Percentiles rank a stretch among this genome's conserved stretches.
Evolutionary conservation across 2,329 filamentous ascomycete species (phyloP).

Genomic region (Penicillium nordicum): DNA sequence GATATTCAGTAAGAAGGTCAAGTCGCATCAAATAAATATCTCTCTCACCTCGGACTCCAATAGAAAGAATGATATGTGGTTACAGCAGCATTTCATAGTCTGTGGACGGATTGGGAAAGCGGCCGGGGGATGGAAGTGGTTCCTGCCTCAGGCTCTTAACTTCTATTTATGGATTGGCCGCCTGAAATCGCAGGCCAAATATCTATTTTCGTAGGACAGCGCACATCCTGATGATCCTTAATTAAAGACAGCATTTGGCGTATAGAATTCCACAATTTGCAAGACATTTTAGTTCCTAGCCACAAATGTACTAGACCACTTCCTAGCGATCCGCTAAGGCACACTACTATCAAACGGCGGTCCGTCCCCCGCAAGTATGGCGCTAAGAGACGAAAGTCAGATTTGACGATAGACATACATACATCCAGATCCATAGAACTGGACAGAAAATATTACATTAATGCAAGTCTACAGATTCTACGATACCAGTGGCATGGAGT

Average conservation of each 20-base stretch:
- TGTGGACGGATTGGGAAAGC: conserved; percentile 24
- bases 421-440: neutral
- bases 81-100: conserved; percentile 17
- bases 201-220: conserved; percentile 13
- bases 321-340: neutral
- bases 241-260: neutral
- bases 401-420: neutral
- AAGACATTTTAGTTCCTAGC: neutral
- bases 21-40: conserved; percentile 2
- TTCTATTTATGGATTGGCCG: neutral
- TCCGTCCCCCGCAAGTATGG: neutral
- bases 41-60: neutral
- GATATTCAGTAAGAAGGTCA: neutral
- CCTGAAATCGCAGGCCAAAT: neutral
- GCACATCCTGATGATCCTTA: neutral
- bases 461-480: conserved; percentile 7
- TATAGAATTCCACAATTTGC: neutral
- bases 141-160: conserved; percentile 14
- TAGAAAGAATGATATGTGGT: conserved; percentile 4
- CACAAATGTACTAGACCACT: neutral
- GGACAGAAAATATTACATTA: neutral
- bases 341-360: neutral
- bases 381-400: neutral
- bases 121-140: conserved; percentile 8
- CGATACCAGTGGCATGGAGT: conserved; percentile 18